Evolutionary conservation across 495 filamentous ascomycete species (phyloP).

Genomic region (Aspergillus bridgeri): DNA sequence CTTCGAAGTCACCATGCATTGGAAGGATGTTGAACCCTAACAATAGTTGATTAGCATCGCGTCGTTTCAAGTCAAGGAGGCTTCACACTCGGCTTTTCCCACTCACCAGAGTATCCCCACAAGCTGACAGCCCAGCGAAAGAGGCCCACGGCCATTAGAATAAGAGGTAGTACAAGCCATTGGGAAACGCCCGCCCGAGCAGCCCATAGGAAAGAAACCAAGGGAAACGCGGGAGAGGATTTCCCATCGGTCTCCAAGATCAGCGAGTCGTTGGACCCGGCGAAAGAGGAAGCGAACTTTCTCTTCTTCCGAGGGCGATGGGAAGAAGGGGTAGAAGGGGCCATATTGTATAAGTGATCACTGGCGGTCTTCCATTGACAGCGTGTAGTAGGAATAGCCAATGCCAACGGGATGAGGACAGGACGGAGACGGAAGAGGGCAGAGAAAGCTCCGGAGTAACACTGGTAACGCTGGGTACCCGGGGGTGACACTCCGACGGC

Average conservation of each 20-base stretch:
- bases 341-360: slow-evolving; percentile 24
- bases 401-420: background rate
- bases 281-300: slow-evolving; percentile 42
- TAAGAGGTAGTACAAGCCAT: slow-evolving; percentile 87
- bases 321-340: slow-evolving; percentile 37
- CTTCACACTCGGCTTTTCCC: background rate
- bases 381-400: background rate
- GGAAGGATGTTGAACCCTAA: slow-evolving; percentile 76
- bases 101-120: slow-evolving; percentile 89
- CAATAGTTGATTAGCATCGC: slow-evolving; percentile 17
- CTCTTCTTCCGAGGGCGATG: slow-evolving; percentile 61
- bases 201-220: slow-evolving; percentile 90
- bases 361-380: slow-evolving; percentile 29
- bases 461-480: slow-evolving; percentile 2
- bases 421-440: background rate
- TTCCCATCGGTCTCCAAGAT: slow-evolving; percentile 40
- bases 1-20: slow-evolving; percentile 96
- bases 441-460: slow-evolving; percentile 9
- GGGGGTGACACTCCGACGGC: slow-evolving; percentile 5
- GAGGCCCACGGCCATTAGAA: slow-evolving; percentile 85
- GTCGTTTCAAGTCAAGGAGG: background rate
- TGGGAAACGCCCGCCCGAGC: slow-evolving; percentile 77
- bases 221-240: slow-evolving; percentile 66
- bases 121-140: slow-evolving; percentile 90
- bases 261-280: slow-evolving; percentile 51